phyloP scores from a whole-genome alignment of 2,329 filamentous ascomycete species.

The Capronia coronata region DNA sequence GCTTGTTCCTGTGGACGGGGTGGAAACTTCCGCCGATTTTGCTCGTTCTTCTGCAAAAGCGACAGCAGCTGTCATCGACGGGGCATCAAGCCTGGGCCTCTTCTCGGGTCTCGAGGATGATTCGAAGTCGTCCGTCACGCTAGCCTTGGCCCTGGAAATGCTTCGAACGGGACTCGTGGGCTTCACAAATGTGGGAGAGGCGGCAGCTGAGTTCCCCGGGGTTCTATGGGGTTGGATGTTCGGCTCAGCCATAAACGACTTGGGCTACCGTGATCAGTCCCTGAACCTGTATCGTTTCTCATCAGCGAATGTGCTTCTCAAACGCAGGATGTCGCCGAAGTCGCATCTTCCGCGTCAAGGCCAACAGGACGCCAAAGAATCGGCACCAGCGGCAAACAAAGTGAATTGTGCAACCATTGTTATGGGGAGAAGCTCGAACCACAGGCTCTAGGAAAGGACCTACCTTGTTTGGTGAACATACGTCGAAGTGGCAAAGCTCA shows the following conservation, averaged over 20 bases:
- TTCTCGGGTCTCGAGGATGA: constrained; percentile 33
- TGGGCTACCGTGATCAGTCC: background rate
- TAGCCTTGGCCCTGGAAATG: constrained; percentile 3
- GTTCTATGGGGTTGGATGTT: constrained; percentile 14
- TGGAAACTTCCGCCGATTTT: constrained; percentile 29
- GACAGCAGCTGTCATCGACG: constrained; percentile 48
- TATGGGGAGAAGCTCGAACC: background rate
- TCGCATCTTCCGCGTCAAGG: too few species aligned
- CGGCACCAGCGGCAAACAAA: too few species aligned
- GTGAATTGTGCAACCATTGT: background rate
- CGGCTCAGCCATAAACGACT: constrained; percentile 20
- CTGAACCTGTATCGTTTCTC: constrained; percentile 2
- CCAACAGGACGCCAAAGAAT: too few species aligned
- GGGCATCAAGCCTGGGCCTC: constrained; percentile 33
- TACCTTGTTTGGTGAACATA: constrained; percentile 13
- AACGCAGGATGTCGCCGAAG: too few species aligned
- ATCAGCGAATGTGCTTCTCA: constrained; percentile 2
- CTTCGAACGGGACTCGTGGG: constrained; percentile 6
- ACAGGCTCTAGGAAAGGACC: background rate
- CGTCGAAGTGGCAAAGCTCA: constrained; percentile 3
- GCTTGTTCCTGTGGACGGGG: constrained; percentile 30
- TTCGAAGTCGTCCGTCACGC: constrained; percentile 16
- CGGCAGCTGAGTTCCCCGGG: constrained; percentile 9
- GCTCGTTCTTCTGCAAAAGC: constrained; percentile 45
- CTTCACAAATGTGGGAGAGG: constrained; percentile 17